Conservation (phyloP, 108 stramenopile genomes). For the Nitzschia sp. region DNA sequence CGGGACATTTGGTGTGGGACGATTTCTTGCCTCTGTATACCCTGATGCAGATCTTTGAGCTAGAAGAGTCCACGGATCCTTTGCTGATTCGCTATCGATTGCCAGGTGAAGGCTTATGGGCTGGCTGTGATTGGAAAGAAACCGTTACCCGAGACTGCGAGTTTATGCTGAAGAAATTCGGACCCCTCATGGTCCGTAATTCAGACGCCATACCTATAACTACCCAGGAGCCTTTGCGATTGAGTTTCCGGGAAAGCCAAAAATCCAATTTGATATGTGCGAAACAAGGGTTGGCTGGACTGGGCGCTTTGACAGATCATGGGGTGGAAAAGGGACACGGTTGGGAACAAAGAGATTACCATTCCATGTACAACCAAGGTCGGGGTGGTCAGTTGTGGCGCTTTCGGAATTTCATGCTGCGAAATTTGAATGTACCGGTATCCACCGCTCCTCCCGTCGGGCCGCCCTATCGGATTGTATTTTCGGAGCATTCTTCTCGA, state of each 20-base stretch:
- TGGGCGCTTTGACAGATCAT: conserved; percentile 64
- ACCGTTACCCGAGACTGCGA: conserved; percentile 23
- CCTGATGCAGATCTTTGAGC: conserved; percentile 43
- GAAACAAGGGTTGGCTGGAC: conserved; percentile 47
- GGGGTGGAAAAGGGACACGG: conserved; percentile 57
- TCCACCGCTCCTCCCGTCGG: conserved; percentile 1
- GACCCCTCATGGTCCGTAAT: conserved; percentile 44
- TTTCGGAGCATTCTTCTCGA: conserved; percentile 47
- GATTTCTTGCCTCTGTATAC: conserved; percentile 40
- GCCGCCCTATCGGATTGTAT: conserved; percentile 42
- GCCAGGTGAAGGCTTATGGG: conserved; percentile 33
- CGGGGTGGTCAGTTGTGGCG: conserved; percentile 34
- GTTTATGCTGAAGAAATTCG: conserved; percentile 48
- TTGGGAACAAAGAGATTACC: conserved; percentile 41
- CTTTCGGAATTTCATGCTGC: conserved; percentile 49
- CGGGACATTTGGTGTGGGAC: conserved; percentile 64
- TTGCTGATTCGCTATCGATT: conserved; percentile 36
- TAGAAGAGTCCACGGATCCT: neutral
- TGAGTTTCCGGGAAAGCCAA: neutral
- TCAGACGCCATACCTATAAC: conserved; percentile 12
- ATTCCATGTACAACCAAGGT: conserved; percentile 39
- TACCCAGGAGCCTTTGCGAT: neutral
- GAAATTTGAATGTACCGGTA: conserved; percentile 32
- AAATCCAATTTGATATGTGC: conserved; percentile 48
- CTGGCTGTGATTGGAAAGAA: conserved; percentile 41